phyloP scores from a whole-genome alignment of 179 eudicot species.

The Heliamphora ciliata region DNA sequence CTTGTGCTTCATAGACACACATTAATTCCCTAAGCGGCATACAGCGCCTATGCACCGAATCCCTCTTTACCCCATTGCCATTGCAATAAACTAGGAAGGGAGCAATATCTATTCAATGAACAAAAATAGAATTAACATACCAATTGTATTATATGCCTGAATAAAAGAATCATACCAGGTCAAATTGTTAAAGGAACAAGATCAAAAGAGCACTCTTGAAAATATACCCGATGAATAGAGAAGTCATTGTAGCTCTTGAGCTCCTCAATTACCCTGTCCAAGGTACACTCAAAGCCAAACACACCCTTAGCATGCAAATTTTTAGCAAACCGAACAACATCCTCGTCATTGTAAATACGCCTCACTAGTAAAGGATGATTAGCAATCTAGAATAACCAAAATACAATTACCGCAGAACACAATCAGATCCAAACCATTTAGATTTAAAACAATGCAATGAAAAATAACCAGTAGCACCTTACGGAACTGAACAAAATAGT shows the following conservation, averaged over 20 bases:
- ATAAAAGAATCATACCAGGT: not conserved
- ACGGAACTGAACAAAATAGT: conserved; percentile 91
- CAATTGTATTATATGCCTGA: not conserved
- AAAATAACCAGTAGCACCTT: conserved; percentile 43
- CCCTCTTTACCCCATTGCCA: too few species aligned
- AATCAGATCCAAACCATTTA: conserved; percentile 1
- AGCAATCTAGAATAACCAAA: conserved; percentile 59
- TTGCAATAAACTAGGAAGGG: too few species aligned
- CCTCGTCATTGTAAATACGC: conserved; percentile 67
- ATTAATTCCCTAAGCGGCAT: too few species aligned
- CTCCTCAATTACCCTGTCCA: conserved; percentile 86
- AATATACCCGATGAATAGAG: conserved; percentile 72
- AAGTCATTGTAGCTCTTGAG: conserved; percentile 86
- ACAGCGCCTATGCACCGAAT: too few species aligned
- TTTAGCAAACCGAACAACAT: conserved; percentile 70
- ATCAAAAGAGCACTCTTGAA: not conserved
- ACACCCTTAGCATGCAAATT: conserved; percentile 75
- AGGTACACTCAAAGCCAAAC: conserved; percentile 86
- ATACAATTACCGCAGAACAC: conserved; percentile 5
- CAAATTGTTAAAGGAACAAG: not conserved
- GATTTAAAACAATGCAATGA: not conserved
- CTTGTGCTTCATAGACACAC: too few species aligned
- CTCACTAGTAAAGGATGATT: conserved; percentile 95
- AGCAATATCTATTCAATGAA: not conserved
- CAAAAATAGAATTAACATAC: not conserved